Evolutionary conservation across 1,139 yeast species (phyloP).

Genomic region (Magnusiomyces ingens): DNA sequence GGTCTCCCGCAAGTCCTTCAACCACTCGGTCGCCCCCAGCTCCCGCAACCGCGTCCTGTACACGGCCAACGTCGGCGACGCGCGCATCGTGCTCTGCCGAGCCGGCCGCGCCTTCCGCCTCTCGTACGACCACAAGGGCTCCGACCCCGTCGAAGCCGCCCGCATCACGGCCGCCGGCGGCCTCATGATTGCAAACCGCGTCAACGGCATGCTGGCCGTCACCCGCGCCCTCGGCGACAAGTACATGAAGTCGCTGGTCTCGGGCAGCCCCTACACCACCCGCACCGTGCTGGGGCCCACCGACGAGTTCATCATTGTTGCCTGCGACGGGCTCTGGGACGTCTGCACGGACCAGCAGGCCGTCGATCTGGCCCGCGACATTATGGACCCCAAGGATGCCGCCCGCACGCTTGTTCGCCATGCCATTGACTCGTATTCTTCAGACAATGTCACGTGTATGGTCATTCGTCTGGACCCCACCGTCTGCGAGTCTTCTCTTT

Average conservation of each 20-base stretch:
- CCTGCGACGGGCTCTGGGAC: constrained; percentile 96
- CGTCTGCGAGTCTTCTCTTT: constrained; percentile 27
- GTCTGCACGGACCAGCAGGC: constrained; percentile 79
- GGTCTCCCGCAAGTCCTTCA: constrained; percentile 7
- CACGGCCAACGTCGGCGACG: constrained; percentile 95
- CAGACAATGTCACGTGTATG: constrained; percentile 94
- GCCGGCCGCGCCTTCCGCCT: constrained; percentile 67
- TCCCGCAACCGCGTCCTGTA: constrained; percentile 53
- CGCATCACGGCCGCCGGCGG: constrained; percentile 81
- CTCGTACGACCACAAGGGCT: constrained; percentile 91
- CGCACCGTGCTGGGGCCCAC: constrained; percentile 60
- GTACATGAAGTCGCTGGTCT: constrained; percentile 82
- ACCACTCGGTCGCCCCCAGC: constrained; percentile 14
- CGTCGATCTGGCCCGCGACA: constrained; percentile 56
- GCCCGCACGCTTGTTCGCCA: constrained; percentile 61
- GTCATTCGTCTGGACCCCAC: constrained; percentile 55
- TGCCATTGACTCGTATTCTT: constrained; percentile 74
- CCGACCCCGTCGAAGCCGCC: constrained; percentile 68
- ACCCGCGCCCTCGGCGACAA: constrained; percentile 93
- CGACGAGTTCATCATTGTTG: constrained; percentile 75
- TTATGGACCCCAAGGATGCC: constrained; percentile 56
- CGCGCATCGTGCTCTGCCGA: constrained; percentile 73
- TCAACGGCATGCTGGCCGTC: constrained; percentile 92
- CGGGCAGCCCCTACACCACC: constrained; percentile 90
- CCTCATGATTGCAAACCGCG: constrained; percentile 79